Base-by-base conservation (phyloP, 169 alveolate genomes). In the Sarcocystis neurona region DNA sequence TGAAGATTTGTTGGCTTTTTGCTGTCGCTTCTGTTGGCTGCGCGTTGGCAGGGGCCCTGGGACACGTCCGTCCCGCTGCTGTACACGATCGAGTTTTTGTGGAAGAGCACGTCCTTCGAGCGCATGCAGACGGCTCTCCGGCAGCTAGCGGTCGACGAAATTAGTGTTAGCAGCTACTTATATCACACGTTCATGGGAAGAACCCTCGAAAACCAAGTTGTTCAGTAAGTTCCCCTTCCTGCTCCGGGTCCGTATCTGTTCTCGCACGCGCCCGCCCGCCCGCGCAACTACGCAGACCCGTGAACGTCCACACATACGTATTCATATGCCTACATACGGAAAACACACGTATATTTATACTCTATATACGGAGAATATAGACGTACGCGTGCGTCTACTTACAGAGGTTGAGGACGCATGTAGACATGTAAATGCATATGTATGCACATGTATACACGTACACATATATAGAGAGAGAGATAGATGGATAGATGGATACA, bases 31-130 rank as follows among this genome's bases (percentile, higher is more conserved):
- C 60, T 6, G 60, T 10, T 15, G 60, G 27, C 60, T 6, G n/a
- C n/a, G 60, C 15, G 27, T 48, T 48, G 27, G 15, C 60, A 48
- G 60, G 75, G 75, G 4, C 94, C 95, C 23, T 93, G 95, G 95
- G 87, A 85, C 34, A 58, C 74, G 53, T 87, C 87, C 66, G 68
- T 95, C 50, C 89, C 91, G 20, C 77, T 48, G 0, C 97, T 96
- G 46, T 97, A 93, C 87, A 93, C 96, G 75, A 96, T 97, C 15
- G 98, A 97, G 89, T 95, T 96, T 88, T 97, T 97, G 0, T 98
- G 99, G 99, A 97, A 97, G 87, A 95, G 98, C 41, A 98, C 99
- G 15, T 94, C 98, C 32, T 97, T 97, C 87, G 97, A 96, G 92
- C 96, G 99, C 82, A 98, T 98, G 99, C 94, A 93, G 87, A 94